A percentile compares a stretch with the other conserved stretches of the same genome.
Evolutionary conservation across 495 filamentous ascomycete species (phyloP).

Genomic region (Talaromyces liani): DNA sequence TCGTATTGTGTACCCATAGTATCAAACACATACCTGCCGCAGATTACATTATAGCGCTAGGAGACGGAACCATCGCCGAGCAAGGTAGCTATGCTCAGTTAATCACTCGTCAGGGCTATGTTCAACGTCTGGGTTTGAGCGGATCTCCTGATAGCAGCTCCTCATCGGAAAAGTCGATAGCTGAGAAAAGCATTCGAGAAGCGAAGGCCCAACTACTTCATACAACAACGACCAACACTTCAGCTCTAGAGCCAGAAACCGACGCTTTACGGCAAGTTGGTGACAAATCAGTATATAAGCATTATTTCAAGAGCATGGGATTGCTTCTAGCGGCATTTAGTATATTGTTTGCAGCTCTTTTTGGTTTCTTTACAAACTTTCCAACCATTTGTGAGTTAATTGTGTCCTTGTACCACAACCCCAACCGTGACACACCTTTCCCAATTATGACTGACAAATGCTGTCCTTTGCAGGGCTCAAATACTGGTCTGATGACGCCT

Average conservation of each 20-base stretch:
- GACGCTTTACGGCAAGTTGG: constrained; percentile 10
- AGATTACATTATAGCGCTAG: constrained; percentile 39
- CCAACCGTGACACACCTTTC: not conserved
- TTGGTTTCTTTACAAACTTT: constrained; percentile 29
- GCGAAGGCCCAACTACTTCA: not conserved
- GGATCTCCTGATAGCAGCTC: not conserved
- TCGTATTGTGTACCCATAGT: constrained; percentile 16
- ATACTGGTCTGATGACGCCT: constrained; percentile 26
- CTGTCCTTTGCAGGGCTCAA: constrained; percentile 18
- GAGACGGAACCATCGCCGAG: constrained; percentile 30
- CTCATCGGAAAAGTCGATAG: not conserved
- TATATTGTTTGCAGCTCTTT: constrained; percentile 16
- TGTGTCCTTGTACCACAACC: not conserved
- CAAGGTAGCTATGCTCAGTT: constrained; percentile 34
- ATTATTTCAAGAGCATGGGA: constrained; percentile 33
- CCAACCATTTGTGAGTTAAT: constrained; percentile 18
- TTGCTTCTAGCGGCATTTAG: constrained; percentile 7
- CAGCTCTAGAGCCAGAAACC: constrained; percentile 8
- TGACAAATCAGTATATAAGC: constrained; percentile 22
- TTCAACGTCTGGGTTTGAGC: constrained; percentile 12
- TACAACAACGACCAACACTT: not conserved
- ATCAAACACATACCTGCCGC: constrained; percentile 26
- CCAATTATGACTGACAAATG: not conserved
- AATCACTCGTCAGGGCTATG: constrained; percentile 20
- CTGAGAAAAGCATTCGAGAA: not conserved